A percentile compares a stretch with the other conserved stretches of the same genome.
phyloP scores from a whole-genome alignment of 2,329 filamentous ascomycete species.

The Xylaria sp. region DNA sequence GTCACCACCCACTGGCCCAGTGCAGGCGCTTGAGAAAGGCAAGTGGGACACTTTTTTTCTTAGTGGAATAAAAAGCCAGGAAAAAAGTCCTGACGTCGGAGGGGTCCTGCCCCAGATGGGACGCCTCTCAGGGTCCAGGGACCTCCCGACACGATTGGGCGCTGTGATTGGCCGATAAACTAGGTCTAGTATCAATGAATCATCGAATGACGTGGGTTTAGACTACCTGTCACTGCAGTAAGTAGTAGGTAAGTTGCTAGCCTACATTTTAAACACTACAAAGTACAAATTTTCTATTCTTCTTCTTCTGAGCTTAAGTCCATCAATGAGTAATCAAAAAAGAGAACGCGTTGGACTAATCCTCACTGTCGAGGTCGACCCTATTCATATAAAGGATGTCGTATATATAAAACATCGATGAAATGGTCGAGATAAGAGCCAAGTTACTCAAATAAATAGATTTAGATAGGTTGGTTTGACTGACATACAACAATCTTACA shows the following conservation, averaged over 20 bases:
- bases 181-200: slow-evolving; percentile 4
- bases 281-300: background rate
- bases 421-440: too few species aligned
- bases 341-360: too few species aligned
- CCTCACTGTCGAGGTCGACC: too few species aligned
- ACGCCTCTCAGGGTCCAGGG: background rate
- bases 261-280: too few species aligned
- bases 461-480: too few species aligned
- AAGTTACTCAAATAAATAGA: too few species aligned
- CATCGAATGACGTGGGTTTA: slow-evolving; percentile 7
- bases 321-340: too few species aligned
- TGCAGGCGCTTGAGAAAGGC: slow-evolving; percentile 11
- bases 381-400: too few species aligned
- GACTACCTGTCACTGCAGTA: background rate
- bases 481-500: too few species aligned
- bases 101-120: background rate
- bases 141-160: background rate
- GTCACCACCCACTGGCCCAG: slow-evolving; percentile 10
- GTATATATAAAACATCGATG: too few species aligned
- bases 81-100: slow-evolving; percentile 41
- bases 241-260: background rate
- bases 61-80: background rate
- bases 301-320: background rate
- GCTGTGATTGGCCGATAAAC: background rate
- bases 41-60: slow-evolving; percentile 7